Evolutionary conservation across 257 asterid genomes (phyloP), one percentile per base, ranked within the genome.

Genomic region (Lycium ferocissimum): DNA sequence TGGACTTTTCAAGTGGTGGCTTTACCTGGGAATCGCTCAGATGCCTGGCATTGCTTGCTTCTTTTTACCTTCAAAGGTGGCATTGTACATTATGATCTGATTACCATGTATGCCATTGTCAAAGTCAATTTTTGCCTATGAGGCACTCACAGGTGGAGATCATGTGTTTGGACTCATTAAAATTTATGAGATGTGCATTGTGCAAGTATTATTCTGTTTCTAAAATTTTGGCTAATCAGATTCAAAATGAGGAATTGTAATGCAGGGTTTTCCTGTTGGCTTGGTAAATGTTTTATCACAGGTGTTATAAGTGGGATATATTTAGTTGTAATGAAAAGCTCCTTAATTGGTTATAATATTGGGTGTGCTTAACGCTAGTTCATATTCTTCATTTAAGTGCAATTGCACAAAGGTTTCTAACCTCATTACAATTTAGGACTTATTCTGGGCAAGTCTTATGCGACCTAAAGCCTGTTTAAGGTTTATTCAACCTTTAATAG

Each of bases 11-110:
- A 85, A 83, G 57, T 75, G 58, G 49, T 63, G 53, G 86, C 82
- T 85, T 73, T 45, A 15, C 83, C 80, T 61, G 78, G 84, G 82
- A 72, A 85, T 81, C 83, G 79, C 78, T 84, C 73, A 47, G 85
- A 87, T 45, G 82, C 71, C 14, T 86, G 57, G 81, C 57, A 82
- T 84, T 84, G 45, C 56, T 67, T 73, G 26, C 70, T 53, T 76
- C 22, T 26, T 79, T 82, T 89, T 84, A 86, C 87, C 81, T 66
- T 73, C 37, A 82, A 86, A 85, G 87, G 89, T 85, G 51, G 75
- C 89, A 78, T 54, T 91, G 96, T 93, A 94, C 85, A 93, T 88
- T 87, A 85, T 86, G 67, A 76, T 83, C 84, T 84, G 87, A 84
- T 75, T 59, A 82, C 84, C 83, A 14, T 86, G 86, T 61, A 83